These are phyloP conservation scores for Citropsis articulata DNA, from an alignment of 345 rosid genomes.

Conservation along the genomic window DNA sequence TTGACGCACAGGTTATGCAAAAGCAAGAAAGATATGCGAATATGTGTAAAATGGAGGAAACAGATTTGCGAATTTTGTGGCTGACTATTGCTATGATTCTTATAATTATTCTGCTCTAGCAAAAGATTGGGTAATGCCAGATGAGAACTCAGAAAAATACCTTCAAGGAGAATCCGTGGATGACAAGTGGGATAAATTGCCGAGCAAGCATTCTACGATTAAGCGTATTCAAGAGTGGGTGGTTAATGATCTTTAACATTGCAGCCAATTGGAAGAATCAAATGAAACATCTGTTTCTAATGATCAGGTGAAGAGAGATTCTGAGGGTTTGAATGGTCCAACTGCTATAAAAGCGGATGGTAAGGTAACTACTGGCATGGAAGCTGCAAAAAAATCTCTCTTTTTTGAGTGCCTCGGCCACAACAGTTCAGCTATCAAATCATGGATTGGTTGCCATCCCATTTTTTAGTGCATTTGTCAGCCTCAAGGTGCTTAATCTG, in stretches of 20 bases:
- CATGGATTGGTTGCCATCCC: conserved; percentile 76
- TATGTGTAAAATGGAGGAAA: conserved; percentile 24
- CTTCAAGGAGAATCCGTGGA: conserved; percentile 44
- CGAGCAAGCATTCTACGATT: conserved; percentile 60
- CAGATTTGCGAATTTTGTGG: conserved; percentile 34
- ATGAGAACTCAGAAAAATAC: conserved; percentile 38
- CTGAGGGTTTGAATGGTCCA: conserved; percentile 25
- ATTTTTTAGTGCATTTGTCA: conserved; percentile 66
- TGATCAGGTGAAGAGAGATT: conserved; percentile 35
- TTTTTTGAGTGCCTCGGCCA: conserved; percentile 60
- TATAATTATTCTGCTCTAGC: conserved; percentile 53
- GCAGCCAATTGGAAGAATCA: conserved; percentile 48
- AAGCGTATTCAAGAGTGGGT: conserved; percentile 90
- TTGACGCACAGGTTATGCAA: conserved; percentile 23
- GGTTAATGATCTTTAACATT: conserved; percentile 77
- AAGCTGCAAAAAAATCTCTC: conserved; percentile 78
- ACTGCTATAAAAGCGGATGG: conserved; percentile 46
- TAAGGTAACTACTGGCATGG: conserved; percentile 61
- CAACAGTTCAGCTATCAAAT: conserved; percentile 73
- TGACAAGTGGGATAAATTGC: conserved; percentile 37
- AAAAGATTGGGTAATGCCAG: conserved; percentile 75
- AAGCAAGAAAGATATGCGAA: conserved; percentile 34
- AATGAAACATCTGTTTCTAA: conserved; percentile 32
- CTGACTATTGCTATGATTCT: conserved; percentile 43
- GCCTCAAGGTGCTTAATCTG: conserved; percentile 82